These are phyloP conservation scores for Ganoderma multipileum DNA, from an alignment of 1,284 basidiomycete genomes.

Conservation along the genomic window DNA sequence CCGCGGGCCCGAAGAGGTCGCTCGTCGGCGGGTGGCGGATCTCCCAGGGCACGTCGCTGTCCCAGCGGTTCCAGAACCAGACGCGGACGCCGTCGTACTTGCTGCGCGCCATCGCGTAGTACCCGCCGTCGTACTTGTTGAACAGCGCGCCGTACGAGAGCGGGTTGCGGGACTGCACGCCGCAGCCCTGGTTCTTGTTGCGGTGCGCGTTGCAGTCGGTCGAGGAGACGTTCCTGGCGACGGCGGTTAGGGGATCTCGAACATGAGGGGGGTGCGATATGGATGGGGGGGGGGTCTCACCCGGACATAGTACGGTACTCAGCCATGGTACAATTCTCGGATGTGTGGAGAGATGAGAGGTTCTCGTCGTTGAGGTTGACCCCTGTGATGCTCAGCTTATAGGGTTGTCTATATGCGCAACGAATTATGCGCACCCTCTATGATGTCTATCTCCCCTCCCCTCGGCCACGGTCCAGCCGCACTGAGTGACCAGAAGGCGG, in stretches of 20 bases:
- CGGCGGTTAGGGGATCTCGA: constrained; percentile 3
- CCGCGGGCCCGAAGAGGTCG: constrained; percentile 14
- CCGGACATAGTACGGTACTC: constrained; percentile 47
- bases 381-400: constrained; percentile 35
- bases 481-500: constrained; percentile 71
- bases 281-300: constrained; percentile 37
- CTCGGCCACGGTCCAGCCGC: constrained; percentile 57
- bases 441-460: constrained; percentile 60
- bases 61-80: constrained; percentile 62
- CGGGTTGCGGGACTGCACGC: constrained; percentile 50
- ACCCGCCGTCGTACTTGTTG: constrained; percentile 60
- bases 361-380: constrained; percentile 53
- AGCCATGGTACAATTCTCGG: constrained; percentile 52
- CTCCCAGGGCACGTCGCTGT: constrained; percentile 46
- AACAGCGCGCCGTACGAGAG: constrained; percentile 58
- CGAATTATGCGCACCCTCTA: constrained; percentile 47
- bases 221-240: constrained; percentile 42
- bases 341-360: constrained; percentile 61
- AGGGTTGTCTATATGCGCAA: background rate
- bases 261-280: constrained; percentile 7
- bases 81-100: constrained; percentile 49
- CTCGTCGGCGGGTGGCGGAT: constrained; percentile 36
- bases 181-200: constrained; percentile 70
- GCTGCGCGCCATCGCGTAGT: constrained; percentile 52
- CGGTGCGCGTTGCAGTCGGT: constrained; percentile 57